A percentile compares a stretch with the other conserved stretches of the same genome.
Evolutionary conservation across 2,329 filamentous ascomycete species (phyloP).

Genomic region (Scedosporium apiospermum): DNA sequence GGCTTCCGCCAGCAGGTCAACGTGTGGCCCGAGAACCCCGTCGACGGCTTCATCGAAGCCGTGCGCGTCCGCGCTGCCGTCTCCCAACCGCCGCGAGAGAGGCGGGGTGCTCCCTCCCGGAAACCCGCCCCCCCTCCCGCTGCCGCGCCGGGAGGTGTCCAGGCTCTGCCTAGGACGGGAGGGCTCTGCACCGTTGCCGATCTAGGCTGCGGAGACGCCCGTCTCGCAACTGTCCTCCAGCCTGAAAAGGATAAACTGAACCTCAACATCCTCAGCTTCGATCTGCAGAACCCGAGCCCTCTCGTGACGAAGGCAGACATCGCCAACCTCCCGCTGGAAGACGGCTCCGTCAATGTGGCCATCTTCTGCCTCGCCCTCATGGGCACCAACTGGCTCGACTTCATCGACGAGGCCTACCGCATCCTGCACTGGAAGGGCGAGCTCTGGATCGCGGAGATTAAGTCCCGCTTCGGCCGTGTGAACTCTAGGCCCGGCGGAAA

Average conservation of each 20-base stretch:
- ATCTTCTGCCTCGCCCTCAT: constrained; percentile 96
- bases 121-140: constrained; percentile 15
- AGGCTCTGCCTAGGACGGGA: constrained; percentile 56
- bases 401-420: constrained; percentile 91
- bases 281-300: constrained; percentile 67
- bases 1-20: constrained; percentile 93
- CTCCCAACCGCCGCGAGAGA: constrained; percentile 13
- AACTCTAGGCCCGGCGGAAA: constrained; percentile 15
- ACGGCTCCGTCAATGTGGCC: constrained; percentile 72
- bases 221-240: constrained; percentile 62
- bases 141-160: not conserved
- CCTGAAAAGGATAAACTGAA: constrained; percentile 55
- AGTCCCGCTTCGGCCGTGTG: constrained; percentile 59
- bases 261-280: constrained; percentile 73
- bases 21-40: constrained; percentile 93
- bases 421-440: constrained; percentile 89
- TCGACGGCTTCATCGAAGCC: constrained; percentile 72
- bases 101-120: constrained; percentile 12
- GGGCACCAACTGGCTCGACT: constrained; percentile 97
- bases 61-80: constrained; percentile 59
- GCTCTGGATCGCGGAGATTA: constrained; percentile 96
- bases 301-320: constrained; percentile 87
- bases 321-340: constrained; percentile 65
- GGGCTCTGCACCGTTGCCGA: constrained; percentile 76
- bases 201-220: constrained; percentile 86